Conservation (phyloP, 768 basidiomycete genomes). For the Terana coerulea region DNA sequence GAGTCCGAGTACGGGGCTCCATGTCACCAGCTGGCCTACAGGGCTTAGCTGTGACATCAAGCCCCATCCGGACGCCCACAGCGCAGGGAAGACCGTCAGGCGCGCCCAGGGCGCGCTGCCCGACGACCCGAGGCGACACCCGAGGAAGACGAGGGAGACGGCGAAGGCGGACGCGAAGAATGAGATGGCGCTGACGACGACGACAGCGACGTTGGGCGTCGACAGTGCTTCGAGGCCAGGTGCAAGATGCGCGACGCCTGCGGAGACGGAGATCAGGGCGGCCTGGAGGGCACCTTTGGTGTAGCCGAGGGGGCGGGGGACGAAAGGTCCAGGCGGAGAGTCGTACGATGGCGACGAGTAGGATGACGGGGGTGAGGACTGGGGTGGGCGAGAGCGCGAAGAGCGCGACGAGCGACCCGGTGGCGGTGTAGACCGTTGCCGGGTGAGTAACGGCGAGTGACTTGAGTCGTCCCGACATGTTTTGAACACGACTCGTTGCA, state of each 20-base stretch:
- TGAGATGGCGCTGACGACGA: constrained; percentile 40
- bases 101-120: constrained; percentile 37
- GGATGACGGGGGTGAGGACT: constrained; percentile 24
- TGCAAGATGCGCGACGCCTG: constrained; percentile 22
- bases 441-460: constrained; percentile 8
- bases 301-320: constrained; percentile 12
- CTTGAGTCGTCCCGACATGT: background rate
- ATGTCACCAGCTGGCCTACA: constrained; percentile 66
- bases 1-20: constrained; percentile 57
- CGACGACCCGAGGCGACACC: constrained; percentile 38
- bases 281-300: constrained; percentile 14
- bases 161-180: constrained; percentile 35
- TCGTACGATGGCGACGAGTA: constrained; percentile 25
- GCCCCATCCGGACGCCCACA: constrained; percentile 68
- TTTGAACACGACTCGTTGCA: background rate
- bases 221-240: constrained; percentile 49
- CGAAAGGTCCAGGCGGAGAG: constrained; percentile 20
- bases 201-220: constrained; percentile 43
- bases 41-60: constrained; percentile 53
- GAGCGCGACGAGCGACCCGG: constrained; percentile 14
- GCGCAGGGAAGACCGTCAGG: constrained; percentile 57
- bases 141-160: constrained; percentile 25
- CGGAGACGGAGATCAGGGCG: constrained; percentile 22
- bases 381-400: constrained; percentile 28
- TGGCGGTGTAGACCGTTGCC: constrained; percentile 1